Conservation (phyloP, 257 asterid genomes). For the Henckelia pumila region DNA sequence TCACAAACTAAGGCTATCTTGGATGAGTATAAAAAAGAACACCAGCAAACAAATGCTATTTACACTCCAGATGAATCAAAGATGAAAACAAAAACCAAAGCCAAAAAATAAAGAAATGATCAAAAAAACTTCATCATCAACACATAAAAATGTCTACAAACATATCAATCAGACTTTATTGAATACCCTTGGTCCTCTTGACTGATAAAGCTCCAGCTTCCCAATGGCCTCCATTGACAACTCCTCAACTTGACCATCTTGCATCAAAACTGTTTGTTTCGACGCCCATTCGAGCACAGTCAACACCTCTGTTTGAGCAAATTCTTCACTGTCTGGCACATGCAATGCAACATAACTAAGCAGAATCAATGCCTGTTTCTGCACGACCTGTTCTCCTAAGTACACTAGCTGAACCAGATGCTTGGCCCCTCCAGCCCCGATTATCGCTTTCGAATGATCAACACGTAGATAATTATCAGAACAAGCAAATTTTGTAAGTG, state of each 20-base stretch:
- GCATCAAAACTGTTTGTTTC: conserved; percentile 39
- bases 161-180: neutral
- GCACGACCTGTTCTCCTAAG: conserved; percentile 63
- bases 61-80: neutral
- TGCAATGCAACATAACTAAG: conserved; percentile 52
- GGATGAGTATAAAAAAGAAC: too few species aligned
- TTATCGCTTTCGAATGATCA: conserved; percentile 63
- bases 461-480: conserved; percentile 48
- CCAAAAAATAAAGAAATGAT: neutral
- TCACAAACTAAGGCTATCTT: too few species aligned
- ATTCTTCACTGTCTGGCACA: conserved; percentile 71
- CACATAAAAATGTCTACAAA: neutral
- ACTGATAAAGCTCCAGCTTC: conserved; percentile 68
- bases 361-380: conserved; percentile 45
- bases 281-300: conserved; percentile 70
- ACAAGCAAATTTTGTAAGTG: conserved; percentile 56
- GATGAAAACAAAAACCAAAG: neutral
- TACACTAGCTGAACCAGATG: conserved; percentile 66
- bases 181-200: conserved; percentile 54
- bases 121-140: neutral
- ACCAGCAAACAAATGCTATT: neutral
- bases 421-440: conserved; percentile 56
- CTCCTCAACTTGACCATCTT: conserved; percentile 45
- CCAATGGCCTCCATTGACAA: conserved; percentile 55
- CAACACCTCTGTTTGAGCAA: conserved; percentile 57